These are phyloP conservation scores for Fusarium tuaranense DNA, from an alignment of 2,329 filamentous ascomycete species.

Conservation along the genomic window DNA sequence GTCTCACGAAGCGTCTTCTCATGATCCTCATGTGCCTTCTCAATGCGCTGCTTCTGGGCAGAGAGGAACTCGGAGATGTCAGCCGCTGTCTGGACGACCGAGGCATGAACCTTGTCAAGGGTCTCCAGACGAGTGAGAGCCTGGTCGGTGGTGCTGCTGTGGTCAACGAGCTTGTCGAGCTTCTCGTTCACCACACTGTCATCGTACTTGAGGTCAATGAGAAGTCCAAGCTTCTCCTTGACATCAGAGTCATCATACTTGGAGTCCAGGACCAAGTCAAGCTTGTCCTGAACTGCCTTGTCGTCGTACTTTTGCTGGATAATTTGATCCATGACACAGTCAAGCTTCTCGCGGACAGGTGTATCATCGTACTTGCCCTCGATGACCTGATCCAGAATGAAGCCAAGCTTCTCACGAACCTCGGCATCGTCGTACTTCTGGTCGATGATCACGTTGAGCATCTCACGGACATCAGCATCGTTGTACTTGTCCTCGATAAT, in stretches of 20 bases:
- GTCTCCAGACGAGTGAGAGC: conserved; percentile 82
- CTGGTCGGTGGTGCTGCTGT: conserved; percentile 74
- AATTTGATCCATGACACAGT: conserved; percentile 16
- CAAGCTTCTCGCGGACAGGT: conserved; percentile 42
- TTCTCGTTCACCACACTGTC: conserved; percentile 52
- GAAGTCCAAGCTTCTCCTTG: conserved; percentile 45
- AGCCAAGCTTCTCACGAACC: conserved; percentile 39
- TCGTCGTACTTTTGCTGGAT: conserved; percentile 63
- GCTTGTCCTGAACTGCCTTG: conserved; percentile 51
- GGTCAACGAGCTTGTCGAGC: conserved; percentile 65
- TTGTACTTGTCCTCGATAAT: conserved; percentile 48
- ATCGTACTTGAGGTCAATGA: conserved; percentile 62
- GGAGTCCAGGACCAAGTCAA: conserved; percentile 52
- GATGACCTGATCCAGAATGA: conserved; percentile 31
- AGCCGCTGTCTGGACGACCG: conserved; percentile 85
- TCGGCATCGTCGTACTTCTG: conserved; percentile 47
- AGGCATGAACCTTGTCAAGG: conserved; percentile 88
- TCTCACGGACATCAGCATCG: conserved; percentile 39
- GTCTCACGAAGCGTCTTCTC: conserved; percentile 85
- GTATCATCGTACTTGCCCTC: conserved; percentile 47
- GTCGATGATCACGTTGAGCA: conserved; percentile 48
- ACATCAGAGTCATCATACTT: conserved; percentile 50
- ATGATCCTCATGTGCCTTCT: conserved; percentile 81
- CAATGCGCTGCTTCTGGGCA: conserved; percentile 78
- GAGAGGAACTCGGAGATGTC: conserved; percentile 88